These are phyloP conservation scores for Nitzschia sp. DNA, from an alignment of 108 stramenopile genomes.

Conservation along the genomic window DNA sequence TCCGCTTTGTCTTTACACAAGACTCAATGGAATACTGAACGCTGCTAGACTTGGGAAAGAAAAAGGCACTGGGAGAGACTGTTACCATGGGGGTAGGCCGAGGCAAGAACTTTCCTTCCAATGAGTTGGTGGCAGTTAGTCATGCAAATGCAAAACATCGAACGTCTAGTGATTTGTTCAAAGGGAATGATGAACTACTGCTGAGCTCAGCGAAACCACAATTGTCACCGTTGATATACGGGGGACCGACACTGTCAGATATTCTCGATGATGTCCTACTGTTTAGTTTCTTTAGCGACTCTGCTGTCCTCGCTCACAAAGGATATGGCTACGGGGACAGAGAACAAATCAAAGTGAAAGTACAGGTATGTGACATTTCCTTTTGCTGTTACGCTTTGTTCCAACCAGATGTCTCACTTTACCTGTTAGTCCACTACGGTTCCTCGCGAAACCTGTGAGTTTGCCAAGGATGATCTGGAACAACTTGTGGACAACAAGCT, in stretches of 20 bases:
- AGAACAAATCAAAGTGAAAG: constrained; percentile 12
- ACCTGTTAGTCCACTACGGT: constrained; percentile 10
- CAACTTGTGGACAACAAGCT: not conserved
- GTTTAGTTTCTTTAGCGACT: constrained; percentile 11
- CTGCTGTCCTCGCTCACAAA: constrained; percentile 5
- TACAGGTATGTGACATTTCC: not conserved
- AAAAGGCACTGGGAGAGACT: no score
- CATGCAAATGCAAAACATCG: no score
- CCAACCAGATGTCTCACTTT: not conserved
- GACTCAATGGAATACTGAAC: no score
- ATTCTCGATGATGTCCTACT: constrained; percentile 11
- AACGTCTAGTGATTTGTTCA: no score
- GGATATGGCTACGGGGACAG: constrained; percentile 6
- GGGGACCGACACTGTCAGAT: constrained; percentile 3
- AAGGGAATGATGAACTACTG: no score
- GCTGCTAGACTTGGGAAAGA: no score
- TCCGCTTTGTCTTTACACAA: no score
- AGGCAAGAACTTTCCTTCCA: no score
- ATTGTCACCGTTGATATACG: not conserved
- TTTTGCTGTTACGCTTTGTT: not conserved
- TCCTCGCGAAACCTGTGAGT: not conserved
- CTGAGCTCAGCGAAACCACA: no score
- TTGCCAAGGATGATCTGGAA: not conserved
- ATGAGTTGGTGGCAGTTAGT: no score
- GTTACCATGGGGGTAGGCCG: no score